Conservation (phyloP, 2,329 filamentous ascomycete genomes). For the Plenodomus tracheiphilus region DNA sequence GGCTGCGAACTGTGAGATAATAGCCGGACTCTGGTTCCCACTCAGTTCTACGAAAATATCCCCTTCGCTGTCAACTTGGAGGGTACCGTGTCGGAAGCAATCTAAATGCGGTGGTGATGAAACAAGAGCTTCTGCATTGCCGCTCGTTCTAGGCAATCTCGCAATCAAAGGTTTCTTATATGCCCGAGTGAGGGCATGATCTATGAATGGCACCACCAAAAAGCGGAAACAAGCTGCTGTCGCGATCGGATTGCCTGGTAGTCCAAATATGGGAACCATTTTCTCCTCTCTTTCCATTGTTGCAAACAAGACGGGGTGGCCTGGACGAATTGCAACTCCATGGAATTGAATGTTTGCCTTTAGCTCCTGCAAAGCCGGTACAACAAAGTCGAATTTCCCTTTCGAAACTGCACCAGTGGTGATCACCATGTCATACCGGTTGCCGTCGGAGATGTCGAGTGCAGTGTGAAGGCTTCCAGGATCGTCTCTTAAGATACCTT, state of each 20-base stretch:
- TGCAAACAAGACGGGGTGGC: conserved; percentile 8
- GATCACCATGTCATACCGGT: no score
- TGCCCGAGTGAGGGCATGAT: conserved; percentile 1
- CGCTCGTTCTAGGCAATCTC: no score
- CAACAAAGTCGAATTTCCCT: no score
- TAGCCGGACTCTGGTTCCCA: conserved; percentile 7
- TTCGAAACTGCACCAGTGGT: no score
- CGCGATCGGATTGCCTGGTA: conserved; percentile 11
- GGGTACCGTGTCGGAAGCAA: no score
- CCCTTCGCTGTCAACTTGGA: background rate
- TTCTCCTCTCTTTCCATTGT: background rate
- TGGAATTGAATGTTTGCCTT: conserved; percentile 8
- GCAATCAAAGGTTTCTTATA: background rate
- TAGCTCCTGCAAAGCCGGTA: background rate
- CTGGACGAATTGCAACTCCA: conserved; percentile 9
- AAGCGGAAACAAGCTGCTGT: conserved; percentile 13
- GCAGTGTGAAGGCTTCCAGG: no score
- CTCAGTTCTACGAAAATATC: conserved; percentile 4
- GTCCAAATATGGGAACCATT: conserved; percentile 3
- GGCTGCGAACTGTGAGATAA: conserved; percentile 11
- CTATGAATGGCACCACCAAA: conserved; percentile 8
- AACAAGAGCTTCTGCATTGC: no score
- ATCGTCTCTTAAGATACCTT: no score
- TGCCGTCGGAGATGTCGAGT: no score
- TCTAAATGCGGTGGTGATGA: no score